A percentile compares a stretch with the other conserved stretches of the same genome.
Evolutionary conservation across 208 protist genomes (phyloP).

Genomic region (Acanthamoeba polyphaga): DNA sequence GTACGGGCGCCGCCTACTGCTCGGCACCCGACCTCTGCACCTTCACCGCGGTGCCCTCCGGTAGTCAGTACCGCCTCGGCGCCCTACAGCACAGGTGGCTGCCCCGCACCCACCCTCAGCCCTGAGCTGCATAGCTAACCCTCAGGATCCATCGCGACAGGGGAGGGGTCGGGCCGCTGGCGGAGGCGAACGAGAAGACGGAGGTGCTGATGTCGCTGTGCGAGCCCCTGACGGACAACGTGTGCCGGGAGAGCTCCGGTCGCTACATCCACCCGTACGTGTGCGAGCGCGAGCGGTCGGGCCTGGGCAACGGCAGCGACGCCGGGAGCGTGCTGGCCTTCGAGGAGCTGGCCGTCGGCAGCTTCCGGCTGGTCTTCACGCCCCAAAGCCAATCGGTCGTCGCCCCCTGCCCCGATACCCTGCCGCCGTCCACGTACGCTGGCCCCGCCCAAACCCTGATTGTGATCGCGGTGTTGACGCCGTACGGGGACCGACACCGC

Average conservation of each 20-base stretch:
- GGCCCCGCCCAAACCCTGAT: neutral
- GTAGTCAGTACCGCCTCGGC: neutral
- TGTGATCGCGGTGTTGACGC: neutral
- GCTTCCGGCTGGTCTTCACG: slow-evolving; percentile 27
- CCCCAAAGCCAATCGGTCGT: neutral
- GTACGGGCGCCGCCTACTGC: slow-evolving; percentile 29
- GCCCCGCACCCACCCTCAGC: neutral
- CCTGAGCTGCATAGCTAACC: neutral
- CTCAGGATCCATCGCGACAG: neutral
- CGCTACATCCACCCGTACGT: slow-evolving; percentile 37
- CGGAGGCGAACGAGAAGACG: neutral
- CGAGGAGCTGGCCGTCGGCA: neutral
- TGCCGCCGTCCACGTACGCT: slow-evolving; percentile 2
- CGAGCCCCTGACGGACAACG: slow-evolving; percentile 38
- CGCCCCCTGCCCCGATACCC: neutral
- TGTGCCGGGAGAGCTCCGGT: neutral
- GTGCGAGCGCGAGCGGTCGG: slow-evolving; percentile 2
- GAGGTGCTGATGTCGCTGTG: slow-evolving; percentile 52
- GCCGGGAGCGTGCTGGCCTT: slow-evolving; percentile 45
- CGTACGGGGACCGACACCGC: too few relatives aligned
- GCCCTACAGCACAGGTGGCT: slow-evolving; percentile 8
- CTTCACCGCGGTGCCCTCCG: slow-evolving; percentile 16
- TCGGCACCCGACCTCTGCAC: slow-evolving; percentile 7
- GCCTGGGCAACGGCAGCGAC: slow-evolving; percentile 47
- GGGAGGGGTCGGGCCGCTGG: neutral